Percentiles rank a stretch among this genome's conserved stretches.
These are phyloP conservation scores for Dillenia turbinata DNA, from an alignment of 164 flowering plant species.

Conservation along the genomic window DNA sequence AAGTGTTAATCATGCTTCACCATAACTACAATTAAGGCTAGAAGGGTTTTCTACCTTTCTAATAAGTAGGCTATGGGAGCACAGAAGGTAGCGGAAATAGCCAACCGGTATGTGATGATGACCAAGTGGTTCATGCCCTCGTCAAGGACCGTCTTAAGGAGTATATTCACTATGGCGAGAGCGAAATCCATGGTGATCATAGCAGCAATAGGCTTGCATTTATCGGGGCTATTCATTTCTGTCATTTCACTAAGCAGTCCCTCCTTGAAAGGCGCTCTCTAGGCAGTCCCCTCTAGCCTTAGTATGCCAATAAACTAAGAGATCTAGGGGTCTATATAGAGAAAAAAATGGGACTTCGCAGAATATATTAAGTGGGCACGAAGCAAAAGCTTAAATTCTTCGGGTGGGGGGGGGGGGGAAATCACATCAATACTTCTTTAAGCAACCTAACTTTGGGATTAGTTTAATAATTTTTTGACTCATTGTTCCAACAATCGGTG, in stretches of 20 bases:
- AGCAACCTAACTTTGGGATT: constrained; percentile 25
- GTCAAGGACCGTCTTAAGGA: constrained; percentile 63
- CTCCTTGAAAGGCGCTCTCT: background rate
- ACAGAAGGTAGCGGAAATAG: constrained; percentile 42
- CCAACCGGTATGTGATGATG: constrained; percentile 53
- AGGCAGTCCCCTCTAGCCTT: background rate
- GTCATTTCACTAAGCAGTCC: constrained; percentile 16
- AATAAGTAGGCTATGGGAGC: constrained; percentile 61
- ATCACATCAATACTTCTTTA: constrained; percentile 39
- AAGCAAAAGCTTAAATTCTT: constrained; percentile 50
- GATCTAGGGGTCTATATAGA: constrained; percentile 7
- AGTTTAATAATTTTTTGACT: constrained; percentile 20
- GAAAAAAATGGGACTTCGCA: constrained; percentile 5
- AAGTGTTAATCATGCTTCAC: background rate
- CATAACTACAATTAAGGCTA: no score
- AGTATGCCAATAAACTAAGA: constrained; percentile 1
- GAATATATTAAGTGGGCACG: constrained; percentile 30
- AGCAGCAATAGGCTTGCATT: constrained; percentile 47
- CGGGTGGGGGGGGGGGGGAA: background rate
- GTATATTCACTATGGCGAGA: constrained; percentile 57
- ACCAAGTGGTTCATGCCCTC: constrained; percentile 52
- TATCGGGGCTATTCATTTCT: constrained; percentile 25
- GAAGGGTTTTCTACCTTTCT: constrained; percentile 47
- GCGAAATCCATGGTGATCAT: constrained; percentile 54
- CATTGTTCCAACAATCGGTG: constrained; percentile 22